These are phyloP conservation scores for Aurantiochytrium sp. DNA, from an alignment of 108 stramenopile species.

Conservation along the genomic window DNA sequence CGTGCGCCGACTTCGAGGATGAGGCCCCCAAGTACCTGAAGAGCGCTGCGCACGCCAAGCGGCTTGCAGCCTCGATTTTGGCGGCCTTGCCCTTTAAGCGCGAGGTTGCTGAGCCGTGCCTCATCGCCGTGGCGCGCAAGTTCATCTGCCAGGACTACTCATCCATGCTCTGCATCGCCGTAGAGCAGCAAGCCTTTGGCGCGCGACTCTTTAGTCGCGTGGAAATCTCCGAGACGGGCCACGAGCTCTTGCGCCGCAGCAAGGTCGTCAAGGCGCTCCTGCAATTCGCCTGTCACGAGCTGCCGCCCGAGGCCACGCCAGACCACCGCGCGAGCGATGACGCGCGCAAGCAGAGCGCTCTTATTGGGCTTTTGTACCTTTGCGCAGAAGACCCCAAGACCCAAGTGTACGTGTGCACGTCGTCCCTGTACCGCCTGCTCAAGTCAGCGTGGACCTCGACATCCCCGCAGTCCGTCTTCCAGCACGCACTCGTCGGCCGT, in stretches of 20 bases:
- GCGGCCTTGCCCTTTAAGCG: not conserved
- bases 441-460: not conserved
- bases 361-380: not conserved
- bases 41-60: not conserved
- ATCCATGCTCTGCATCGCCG: not conserved
- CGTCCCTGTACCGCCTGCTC: not conserved
- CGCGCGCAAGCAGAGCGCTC: not conserved
- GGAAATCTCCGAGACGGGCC: not conserved
- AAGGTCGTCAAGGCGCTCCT: not conserved
- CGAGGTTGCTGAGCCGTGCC: not conserved
- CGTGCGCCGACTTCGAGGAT: not conserved
- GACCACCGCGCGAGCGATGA: not conserved
- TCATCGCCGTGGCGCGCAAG: not conserved
- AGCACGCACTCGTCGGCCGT: not conserved
- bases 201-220: not conserved
- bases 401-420: not conserved
- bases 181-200: not conserved
- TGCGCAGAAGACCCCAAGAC: constrained; percentile 19
- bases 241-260: not conserved
- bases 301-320: not conserved
- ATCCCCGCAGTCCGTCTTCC: not conserved
- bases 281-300: not conserved
- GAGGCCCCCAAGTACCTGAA: not conserved
- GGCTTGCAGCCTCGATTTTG: constrained; percentile 14
- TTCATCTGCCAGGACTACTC: constrained; percentile 21